Percentiles rank a stretch among this genome's conserved stretches.
phyloP scores from a whole-genome alignment of 805 yeast genomes.

The Sungouiella blattae region DNA sequence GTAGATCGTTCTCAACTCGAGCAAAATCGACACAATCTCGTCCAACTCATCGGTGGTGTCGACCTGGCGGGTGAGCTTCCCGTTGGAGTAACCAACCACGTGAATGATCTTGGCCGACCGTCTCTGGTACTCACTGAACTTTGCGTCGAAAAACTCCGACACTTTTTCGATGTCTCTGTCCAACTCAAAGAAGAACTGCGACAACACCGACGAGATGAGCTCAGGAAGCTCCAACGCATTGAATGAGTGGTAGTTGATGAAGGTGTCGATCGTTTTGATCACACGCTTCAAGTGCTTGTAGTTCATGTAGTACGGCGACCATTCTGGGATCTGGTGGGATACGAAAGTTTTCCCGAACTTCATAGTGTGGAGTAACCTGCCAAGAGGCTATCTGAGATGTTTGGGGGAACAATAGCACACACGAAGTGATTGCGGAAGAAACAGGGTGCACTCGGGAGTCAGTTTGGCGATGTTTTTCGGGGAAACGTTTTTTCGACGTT shows the following conservation, averaged over 20 bases:
- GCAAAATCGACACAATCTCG: constrained; percentile 48
- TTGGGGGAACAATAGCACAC: no score
- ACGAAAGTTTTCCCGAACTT: constrained; percentile 78
- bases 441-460: no score
- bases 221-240: constrained; percentile 23
- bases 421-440: no score
- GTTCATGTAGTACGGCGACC: constrained; percentile 80
- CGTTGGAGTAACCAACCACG: constrained; percentile 31
- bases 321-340: constrained; percentile 90
- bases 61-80: constrained; percentile 25
- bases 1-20: constrained; percentile 71
- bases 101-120: constrained; percentile 49
- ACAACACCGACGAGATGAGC: constrained; percentile 44
- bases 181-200: constrained; percentile 70
- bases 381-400: no score
- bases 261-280: constrained; percentile 59
- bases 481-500: no score
- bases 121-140: constrained; percentile 69
- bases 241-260: constrained; percentile 31
- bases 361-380: no score
- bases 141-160: constrained; percentile 71
- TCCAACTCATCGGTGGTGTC: constrained; percentile 40
- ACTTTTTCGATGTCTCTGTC: constrained; percentile 82
- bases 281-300: constrained; percentile 80
- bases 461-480: no score